A percentile compares a stretch with the other conserved stretches of the same genome.
Evolutionary conservation across 2,329 filamentous ascomycete species (phyloP).

Genomic region (Lecanosticta acicola): DNA sequence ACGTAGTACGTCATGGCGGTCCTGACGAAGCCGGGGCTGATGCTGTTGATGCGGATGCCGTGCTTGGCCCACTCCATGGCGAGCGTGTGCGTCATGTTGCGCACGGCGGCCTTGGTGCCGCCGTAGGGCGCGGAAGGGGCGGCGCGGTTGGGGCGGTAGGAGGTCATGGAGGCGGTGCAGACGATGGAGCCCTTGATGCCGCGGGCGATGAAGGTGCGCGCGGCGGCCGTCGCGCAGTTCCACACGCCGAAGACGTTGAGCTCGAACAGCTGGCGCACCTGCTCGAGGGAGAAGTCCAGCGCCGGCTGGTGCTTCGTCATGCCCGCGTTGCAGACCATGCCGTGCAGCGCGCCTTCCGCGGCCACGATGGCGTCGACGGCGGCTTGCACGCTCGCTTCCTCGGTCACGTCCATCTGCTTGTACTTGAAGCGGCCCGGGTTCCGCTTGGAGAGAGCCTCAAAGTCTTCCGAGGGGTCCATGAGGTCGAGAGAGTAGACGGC

Average conservation of each 20-base stretch:
- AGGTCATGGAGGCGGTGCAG: constrained; percentile 46
- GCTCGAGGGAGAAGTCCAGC: constrained; percentile 27
- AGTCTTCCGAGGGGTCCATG: constrained; percentile 28
- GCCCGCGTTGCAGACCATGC: constrained; percentile 28
- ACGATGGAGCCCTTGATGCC: constrained; percentile 43
- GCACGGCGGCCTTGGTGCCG: constrained; percentile 39
- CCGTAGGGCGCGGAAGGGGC: constrained; percentile 36
- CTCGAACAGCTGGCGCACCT: constrained; percentile 28
- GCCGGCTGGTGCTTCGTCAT: constrained; percentile 32
- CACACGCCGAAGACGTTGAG: constrained; percentile 44
- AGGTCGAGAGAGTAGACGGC: constrained; percentile 29
- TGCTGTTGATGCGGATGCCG: constrained; percentile 32
- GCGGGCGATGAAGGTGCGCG: constrained; percentile 42
- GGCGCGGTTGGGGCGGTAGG: constrained; percentile 40
- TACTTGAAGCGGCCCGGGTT: constrained; percentile 26
- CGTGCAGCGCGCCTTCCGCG: constrained; percentile 24
- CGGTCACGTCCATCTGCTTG: constrained; percentile 29
- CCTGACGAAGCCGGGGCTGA: constrained; percentile 31
- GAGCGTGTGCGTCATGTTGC: constrained; percentile 40
- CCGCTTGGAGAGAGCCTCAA: constrained; percentile 24
- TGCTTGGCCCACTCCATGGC: constrained; percentile 33
- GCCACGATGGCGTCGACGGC: constrained; percentile 26
- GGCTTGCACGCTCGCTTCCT: constrained; percentile 24
- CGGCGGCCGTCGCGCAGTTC: constrained; percentile 40
- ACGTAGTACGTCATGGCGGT: constrained; percentile 47